Conservation (phyloP, 2,329 filamentous ascomycete species). For the Ceratocystiopsis brevicomis region DNA sequence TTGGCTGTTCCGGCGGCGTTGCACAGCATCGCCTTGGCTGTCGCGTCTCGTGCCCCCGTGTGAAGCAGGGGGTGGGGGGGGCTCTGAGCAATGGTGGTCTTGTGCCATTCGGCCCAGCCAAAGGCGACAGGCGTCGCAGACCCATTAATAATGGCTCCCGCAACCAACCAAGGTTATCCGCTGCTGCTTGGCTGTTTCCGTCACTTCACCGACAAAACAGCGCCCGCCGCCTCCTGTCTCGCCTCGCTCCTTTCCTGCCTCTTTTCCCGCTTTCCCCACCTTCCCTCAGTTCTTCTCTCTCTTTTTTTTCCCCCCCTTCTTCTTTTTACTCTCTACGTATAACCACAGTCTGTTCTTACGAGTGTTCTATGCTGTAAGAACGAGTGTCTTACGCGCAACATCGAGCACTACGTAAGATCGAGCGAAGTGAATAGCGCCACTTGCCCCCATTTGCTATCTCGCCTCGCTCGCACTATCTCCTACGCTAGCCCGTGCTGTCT, state of each 20-base stretch:
- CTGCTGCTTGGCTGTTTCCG: neutral
- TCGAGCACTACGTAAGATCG: no score
- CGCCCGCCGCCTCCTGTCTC: neutral
- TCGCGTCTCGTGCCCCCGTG: no score
- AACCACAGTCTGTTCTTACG: no score
- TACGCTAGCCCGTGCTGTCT: neutral
- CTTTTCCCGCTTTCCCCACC: neutral
- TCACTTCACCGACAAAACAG: conserved; percentile 4
- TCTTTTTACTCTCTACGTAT: neutral
- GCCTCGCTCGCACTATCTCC: neutral
- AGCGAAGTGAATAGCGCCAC: neutral
- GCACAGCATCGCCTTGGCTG: no score
- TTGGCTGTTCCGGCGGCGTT: no score
- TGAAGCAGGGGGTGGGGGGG: no score
- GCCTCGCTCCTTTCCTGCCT: neutral
- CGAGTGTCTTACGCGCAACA: neutral
- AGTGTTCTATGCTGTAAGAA: neutral
- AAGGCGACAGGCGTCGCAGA: no score
- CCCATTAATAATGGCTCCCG: no score
- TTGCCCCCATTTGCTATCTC: neutral
- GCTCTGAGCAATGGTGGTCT: no score
- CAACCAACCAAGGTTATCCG: no score
- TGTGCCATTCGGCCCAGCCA: no score
- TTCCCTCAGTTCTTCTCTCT: neutral
- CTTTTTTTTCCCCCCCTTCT: neutral